Conservation (phyloP, 129 eudicot genomes). For the Arctium minus region DNA sequence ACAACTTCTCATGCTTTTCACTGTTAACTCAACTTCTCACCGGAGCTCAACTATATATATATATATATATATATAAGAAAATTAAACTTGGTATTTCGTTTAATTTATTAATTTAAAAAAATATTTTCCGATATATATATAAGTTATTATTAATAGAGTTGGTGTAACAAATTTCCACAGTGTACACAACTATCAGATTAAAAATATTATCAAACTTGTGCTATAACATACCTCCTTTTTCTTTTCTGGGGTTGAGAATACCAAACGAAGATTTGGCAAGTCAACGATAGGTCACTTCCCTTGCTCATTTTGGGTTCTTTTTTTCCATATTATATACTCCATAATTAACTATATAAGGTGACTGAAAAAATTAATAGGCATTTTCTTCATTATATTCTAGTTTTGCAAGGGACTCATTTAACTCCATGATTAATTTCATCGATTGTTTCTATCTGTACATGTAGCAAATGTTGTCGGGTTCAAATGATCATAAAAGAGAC, state of each 20-base stretch:
- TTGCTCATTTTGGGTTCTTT: neutral
- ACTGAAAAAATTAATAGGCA: neutral
- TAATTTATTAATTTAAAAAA: neutral
- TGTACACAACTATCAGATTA: constrained; percentile 9
- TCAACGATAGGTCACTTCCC: constrained; percentile 15
- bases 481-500: too few species aligned
- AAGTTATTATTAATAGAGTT: constrained; percentile 11
- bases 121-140: neutral
- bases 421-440: neutral
- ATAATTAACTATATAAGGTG: neutral
- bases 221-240: neutral
- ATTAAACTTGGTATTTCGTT: neutral
- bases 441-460: too few species aligned
- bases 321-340: neutral
- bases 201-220: constrained; percentile 25
- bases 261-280: constrained; percentile 8
- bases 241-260: neutral
- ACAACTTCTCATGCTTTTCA: too few species aligned
- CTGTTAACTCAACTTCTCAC: too few species aligned
- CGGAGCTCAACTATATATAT: too few species aligned
- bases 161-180: constrained; percentile 16
- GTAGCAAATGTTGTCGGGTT: neutral
- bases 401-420: too few species aligned
- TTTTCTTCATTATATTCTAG: neutral
- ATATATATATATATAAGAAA: neutral